Evolutionary conservation across 352 stramenopile species (phyloP), one percentile per base, ranked within the genome.

Genomic region (Globisporangium barbulae): DNA sequence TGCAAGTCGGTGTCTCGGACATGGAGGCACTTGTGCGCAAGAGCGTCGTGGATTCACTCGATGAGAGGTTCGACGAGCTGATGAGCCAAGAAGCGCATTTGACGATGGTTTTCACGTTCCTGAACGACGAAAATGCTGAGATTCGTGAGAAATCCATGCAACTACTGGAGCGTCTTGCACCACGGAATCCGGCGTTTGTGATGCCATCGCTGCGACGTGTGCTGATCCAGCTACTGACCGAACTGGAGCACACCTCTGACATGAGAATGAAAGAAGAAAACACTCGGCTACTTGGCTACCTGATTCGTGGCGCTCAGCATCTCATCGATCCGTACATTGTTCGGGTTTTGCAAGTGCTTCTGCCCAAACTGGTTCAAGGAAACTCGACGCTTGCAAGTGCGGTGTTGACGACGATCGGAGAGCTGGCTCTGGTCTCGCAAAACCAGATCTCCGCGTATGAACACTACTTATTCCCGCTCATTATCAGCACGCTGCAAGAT

Each of bases 401-500:
- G 3, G 70, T 96, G 50, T 63, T 94, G 54, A 72, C 80, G n/a
- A 90, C 85, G 35, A 60, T 96, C 19, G 97, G 96, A 1, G 94
- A 99, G 69, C 73, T 99, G 22, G 91, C 94, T 28, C 70, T 94
- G 10, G 96, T 98, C 19, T 89, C 94, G 22, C 85, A 96, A 54
- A 83, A 77, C 12, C 85, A 97, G 42, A 90, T 98, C 30, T 79
- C 86, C n/a, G 90, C 91, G 21, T 99, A 98, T 81, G 83, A 98
- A 45, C 85, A 94, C 7, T 90, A 98, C 37, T 73, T 99, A 3
- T 96, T 99, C 69, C 94, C 97, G 41, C 82, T 98, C 55, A 98
- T 99, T 61, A 88, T 99, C 48, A 80, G 97, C 61, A 98, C 94
- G 47, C 81, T 99, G 45, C 91, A 98, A 70, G 97, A 99, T 59